Percentiles rank a stretch among this genome's conserved stretches.
These are phyloP conservation scores for Pseudoneurospora amorphoporcata DNA, from an alignment of 495 filamentous ascomycete species.

Conservation along the genomic window DNA sequence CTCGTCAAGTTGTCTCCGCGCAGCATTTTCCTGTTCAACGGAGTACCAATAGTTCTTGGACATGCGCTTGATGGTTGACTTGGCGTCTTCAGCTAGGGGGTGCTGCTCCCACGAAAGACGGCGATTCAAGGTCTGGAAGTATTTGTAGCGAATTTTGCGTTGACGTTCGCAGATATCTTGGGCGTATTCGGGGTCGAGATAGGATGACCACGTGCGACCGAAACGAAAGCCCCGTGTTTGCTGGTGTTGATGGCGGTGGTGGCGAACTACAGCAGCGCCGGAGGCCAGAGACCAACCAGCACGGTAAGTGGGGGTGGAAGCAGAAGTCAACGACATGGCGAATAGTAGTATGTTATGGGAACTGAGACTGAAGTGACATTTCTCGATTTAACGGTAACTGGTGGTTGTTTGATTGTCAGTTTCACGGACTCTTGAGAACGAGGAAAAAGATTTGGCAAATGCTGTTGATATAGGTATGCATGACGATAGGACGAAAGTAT, in stretches of 20 bases:
- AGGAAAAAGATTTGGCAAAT: background rate
- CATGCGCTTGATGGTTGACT: slow-evolving; percentile 21
- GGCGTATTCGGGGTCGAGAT: slow-evolving; percentile 25
- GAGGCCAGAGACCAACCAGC: slow-evolving; percentile 18
- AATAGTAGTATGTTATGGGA: background rate
- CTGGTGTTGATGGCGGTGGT: slow-evolving; percentile 11
- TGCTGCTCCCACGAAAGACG: slow-evolving; percentile 31
- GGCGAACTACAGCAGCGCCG: slow-evolving; percentile 8
- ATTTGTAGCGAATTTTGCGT: slow-evolving; percentile 29
- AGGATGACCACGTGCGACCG: slow-evolving; percentile 31
- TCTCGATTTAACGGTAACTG: background rate
- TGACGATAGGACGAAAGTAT: background rate
- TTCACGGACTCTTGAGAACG: background rate
- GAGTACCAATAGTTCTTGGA: slow-evolving; percentile 26
- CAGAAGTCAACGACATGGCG: slow-evolving; percentile 28
- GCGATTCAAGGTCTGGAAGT: slow-evolving; percentile 25
- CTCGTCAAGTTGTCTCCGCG: slow-evolving; percentile 4
- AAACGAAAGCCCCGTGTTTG: slow-evolving; percentile 39
- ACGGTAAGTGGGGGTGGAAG: slow-evolving; percentile 21
- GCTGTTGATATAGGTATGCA: background rate
- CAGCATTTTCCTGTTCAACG: slow-evolving; percentile 3
- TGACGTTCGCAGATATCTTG: slow-evolving; percentile 31
- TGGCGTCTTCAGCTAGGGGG: slow-evolving; percentile 17
- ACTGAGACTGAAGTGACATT: background rate
- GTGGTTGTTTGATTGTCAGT: background rate